Evolutionary conservation across 2,329 filamentous ascomycete species (phyloP).

Genomic region (Exophiala sp.): DNA sequence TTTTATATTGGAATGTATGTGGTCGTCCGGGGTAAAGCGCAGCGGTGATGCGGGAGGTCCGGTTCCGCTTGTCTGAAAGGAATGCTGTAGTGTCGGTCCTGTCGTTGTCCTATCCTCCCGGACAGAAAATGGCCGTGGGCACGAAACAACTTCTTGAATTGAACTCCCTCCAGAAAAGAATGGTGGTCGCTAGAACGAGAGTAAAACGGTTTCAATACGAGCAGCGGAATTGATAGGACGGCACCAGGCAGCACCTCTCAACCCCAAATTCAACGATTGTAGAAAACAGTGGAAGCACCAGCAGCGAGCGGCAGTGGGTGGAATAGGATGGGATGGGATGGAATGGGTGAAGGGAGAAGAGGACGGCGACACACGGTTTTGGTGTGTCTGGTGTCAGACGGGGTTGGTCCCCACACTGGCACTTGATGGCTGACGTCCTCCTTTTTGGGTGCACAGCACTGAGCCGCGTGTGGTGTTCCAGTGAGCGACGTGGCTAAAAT

Average conservation of each 20-base stretch:
- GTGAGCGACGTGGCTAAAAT: neutral
- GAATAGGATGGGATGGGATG: neutral
- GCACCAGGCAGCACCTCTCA: constrained; percentile 1
- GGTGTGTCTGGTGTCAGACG: neutral
- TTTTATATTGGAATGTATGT: constrained; percentile 12
- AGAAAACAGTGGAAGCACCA: neutral
- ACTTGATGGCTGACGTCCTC: neutral
- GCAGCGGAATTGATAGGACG: neutral
- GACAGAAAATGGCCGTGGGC: neutral
- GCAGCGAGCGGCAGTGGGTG: neutral
- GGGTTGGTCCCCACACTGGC: neutral
- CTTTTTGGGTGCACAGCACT: neutral
- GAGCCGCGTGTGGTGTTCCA: neutral
- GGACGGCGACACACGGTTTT: constrained; percentile 7
- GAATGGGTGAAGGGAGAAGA: neutral
- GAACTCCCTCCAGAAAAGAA: neutral
- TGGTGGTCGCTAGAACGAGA: neutral
- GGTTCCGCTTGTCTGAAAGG: constrained; percentile 6
- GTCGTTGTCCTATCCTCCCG: neutral
- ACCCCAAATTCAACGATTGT: neutral
- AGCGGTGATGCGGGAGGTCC: neutral
- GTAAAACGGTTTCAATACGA: neutral
- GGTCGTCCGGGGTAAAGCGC: constrained; percentile 3
- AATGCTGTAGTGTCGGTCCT: constrained; percentile 18
- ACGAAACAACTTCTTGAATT: constrained; percentile 1